A percentile compares a stretch with the other conserved stretches of the same genome.
These are phyloP conservation scores for Saitozyma sp. DNA, from an alignment of 768 basidiomycete genomes.

Conservation along the genomic window DNA sequence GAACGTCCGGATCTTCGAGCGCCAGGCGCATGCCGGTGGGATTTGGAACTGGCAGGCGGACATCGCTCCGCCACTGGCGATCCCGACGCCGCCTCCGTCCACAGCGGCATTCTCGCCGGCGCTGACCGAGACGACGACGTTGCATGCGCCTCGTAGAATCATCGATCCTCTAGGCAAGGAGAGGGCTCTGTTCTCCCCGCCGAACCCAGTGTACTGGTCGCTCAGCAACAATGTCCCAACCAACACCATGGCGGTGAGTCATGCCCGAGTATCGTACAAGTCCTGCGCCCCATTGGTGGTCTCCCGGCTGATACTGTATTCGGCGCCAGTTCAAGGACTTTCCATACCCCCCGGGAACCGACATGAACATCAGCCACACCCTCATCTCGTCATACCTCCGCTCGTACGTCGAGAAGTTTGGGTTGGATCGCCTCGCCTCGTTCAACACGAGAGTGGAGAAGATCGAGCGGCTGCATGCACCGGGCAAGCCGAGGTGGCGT, in stretches of 20 bases:
- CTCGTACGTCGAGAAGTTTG: slow-evolving; percentile 56
- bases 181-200: slow-evolving; percentile 26
- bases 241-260: slow-evolving; percentile 26
- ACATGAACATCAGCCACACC: slow-evolving; percentile 43
- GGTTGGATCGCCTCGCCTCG: slow-evolving; percentile 56
- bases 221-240: slow-evolving; percentile 39
- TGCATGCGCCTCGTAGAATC: background rate
- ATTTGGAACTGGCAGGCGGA: slow-evolving; percentile 30
- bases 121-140: background rate
- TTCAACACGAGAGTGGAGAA: slow-evolving; percentile 60
- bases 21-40: slow-evolving; percentile 29
- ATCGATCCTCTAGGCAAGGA: background rate
- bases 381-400: slow-evolving; percentile 55
- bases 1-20: slow-evolving; percentile 32
- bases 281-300: background rate
- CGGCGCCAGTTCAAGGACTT: slow-evolving; percentile 14
- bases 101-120: slow-evolving; percentile 24
- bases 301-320: background rate
- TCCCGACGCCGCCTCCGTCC: slow-evolving; percentile 36
- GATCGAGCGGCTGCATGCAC: slow-evolving; percentile 53
- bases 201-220: slow-evolving; percentile 33
- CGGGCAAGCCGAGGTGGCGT: slow-evolving; percentile 9
- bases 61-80: slow-evolving; percentile 14
- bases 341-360: slow-evolving; percentile 32
- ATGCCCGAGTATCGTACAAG: no score